A percentile compares a stretch with the other conserved stretches of the same genome.
Evolutionary conservation across 108 stramenopile species (phyloP).

Genomic region (Fragilaria crotonensis): DNA sequence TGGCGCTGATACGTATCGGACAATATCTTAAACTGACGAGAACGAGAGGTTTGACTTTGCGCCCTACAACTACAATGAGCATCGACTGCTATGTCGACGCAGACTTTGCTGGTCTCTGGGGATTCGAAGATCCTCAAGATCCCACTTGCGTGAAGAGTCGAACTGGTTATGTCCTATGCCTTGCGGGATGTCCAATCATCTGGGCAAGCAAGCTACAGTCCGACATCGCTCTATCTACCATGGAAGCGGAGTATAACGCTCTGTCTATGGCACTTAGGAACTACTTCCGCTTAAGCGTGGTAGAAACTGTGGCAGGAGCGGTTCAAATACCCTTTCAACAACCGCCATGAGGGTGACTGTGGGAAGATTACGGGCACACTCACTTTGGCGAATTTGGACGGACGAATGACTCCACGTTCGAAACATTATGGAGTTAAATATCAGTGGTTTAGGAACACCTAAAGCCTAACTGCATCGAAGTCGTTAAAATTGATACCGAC

Average conservation of each 20-base stretch:
- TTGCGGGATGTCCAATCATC: slow-evolving; percentile 15
- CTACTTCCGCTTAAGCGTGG: slow-evolving; percentile 25
- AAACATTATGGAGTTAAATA: slow-evolving; percentile 41
- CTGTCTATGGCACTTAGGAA: slow-evolving; percentile 27
- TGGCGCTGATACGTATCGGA: slow-evolving; percentile 12
- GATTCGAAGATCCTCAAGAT: slow-evolving; percentile 19
- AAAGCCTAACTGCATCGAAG: slow-evolving; percentile 2
- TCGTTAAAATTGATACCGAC: slow-evolving; percentile 8
- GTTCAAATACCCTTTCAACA: background rate
- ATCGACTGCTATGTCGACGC: slow-evolving; percentile 36
- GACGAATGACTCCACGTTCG: slow-evolving; percentile 30
- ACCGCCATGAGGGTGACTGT: slow-evolving; percentile 16
- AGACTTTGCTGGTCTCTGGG: slow-evolving; percentile 39
- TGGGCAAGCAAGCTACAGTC: slow-evolving; percentile 37
- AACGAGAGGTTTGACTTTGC: background rate
- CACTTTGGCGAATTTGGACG: slow-evolving; percentile 14
- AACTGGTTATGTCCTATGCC: slow-evolving; percentile 28
- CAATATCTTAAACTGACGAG: slow-evolving; percentile 22
- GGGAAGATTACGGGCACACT: slow-evolving; percentile 46
- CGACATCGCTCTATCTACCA: slow-evolving; percentile 32
- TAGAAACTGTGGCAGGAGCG: slow-evolving; percentile 2
- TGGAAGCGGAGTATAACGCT: slow-evolving; percentile 47
- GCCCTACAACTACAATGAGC: background rate
- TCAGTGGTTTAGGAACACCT: slow-evolving; percentile 45
- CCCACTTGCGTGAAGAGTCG: slow-evolving; percentile 24